phyloP scores from a whole-genome alignment of 2,329 filamentous ascomycete genomes.

The Verticillium alfalfae region DNA sequence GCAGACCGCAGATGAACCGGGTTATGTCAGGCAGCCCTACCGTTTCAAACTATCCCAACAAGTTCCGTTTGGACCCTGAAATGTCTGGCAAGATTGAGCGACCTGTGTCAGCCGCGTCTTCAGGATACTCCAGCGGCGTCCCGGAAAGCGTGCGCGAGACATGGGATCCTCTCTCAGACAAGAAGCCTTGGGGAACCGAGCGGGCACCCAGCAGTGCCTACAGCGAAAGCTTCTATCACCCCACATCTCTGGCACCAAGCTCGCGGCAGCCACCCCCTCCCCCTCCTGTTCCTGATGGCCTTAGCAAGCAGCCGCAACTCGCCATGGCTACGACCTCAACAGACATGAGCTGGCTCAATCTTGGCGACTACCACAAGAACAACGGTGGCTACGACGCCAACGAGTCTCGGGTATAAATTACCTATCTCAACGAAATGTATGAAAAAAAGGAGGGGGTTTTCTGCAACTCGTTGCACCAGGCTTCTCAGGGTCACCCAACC shows the following conservation, averaged over 20 bases:
- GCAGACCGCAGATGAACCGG: slow-evolving; percentile 55
- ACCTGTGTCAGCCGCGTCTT: slow-evolving; percentile 43
- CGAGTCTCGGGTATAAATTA: background rate
- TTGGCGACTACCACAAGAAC: slow-evolving; percentile 40
- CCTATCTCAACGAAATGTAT: background rate
- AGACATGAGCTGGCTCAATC: slow-evolving; percentile 79
- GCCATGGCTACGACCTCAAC: slow-evolving; percentile 43
- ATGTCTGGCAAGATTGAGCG: slow-evolving; percentile 59
- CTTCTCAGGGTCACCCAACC: slow-evolving; percentile 1
- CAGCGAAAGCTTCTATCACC: slow-evolving; percentile 35
- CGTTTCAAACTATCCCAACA: slow-evolving; percentile 52
- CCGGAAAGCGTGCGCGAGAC: slow-evolving; percentile 57
- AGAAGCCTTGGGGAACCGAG: slow-evolving; percentile 42
- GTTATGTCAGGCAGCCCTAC: slow-evolving; percentile 68
- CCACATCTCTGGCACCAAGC: slow-evolving; percentile 32
- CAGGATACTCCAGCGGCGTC: slow-evolving; percentile 59
- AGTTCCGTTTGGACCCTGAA: slow-evolving; percentile 47
- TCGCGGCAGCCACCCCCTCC: slow-evolving; percentile 20
- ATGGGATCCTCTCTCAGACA: slow-evolving; percentile 43
- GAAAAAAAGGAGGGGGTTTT: background rate
- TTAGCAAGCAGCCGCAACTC: slow-evolving; percentile 43
- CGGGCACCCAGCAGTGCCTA: slow-evolving; percentile 50
- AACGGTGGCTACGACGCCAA: slow-evolving; percentile 6
- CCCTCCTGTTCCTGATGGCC: slow-evolving; percentile 24
- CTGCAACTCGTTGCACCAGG: background rate